Conservation (phyloP, 78 protist species). For the Dictyostelium discoideum region DNA sequence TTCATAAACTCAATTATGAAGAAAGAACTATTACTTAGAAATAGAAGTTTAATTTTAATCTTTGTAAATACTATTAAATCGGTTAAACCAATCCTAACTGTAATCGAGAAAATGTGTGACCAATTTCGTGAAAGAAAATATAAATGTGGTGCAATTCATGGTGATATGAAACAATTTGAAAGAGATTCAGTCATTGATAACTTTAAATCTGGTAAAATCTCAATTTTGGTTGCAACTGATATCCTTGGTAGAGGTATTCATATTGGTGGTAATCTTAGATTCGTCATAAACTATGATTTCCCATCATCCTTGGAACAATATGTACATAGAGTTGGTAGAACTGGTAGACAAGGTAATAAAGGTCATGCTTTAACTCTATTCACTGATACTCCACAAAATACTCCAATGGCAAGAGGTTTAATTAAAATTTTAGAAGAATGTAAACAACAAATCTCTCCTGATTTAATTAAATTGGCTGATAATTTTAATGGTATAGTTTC, state of each 20-base stretch:
- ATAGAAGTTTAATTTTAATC: conserved; percentile 48
- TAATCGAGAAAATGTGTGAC: not conserved
- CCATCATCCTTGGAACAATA: conserved; percentile 92
- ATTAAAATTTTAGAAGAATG: conserved; percentile 66
- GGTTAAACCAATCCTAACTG: conserved; percentile 12
- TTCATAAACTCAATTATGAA: conserved; percentile 16
- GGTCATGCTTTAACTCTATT: conserved; percentile 93
- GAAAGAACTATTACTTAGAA: conserved; percentile 21
- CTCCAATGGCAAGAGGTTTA: conserved; percentile 56
- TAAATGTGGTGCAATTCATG: conserved; percentile 94
- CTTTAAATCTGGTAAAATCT: conserved; percentile 85
- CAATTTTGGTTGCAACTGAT: conserved; percentile 97
- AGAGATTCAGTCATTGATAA: conserved; percentile 93
- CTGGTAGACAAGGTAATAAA: conserved; percentile 91
- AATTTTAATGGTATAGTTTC: not conserved
- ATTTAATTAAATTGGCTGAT: conserved; percentile 4
- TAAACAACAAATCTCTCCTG: conserved; percentile 30
- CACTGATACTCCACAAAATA: conserved; percentile 25
- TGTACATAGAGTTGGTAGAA: conserved; percentile 95
- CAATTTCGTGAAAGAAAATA: not conserved
- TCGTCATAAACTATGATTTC: conserved; percentile 99
- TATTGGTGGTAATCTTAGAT: conserved; percentile 92
- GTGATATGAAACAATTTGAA: conserved; percentile 98
- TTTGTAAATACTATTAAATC: conserved; percentile 55
- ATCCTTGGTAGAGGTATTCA: conserved; percentile 99